phyloP scores from a whole-genome alignment of 2,329 filamentous ascomycete species.

The Pyricularia pennisetigena region DNA sequence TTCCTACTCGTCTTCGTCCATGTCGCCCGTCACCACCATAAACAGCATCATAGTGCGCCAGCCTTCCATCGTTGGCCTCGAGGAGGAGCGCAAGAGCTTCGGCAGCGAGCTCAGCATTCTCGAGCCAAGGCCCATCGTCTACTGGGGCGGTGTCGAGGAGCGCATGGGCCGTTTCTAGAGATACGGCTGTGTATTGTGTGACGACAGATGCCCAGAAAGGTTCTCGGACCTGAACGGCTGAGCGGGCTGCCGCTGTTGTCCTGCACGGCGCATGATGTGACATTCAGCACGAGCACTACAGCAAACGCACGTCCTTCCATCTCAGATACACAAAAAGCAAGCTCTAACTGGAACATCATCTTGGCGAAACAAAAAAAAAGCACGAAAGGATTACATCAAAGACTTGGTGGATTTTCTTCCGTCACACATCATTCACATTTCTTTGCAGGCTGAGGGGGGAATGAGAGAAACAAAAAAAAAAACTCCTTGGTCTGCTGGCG shows the following conservation, averaged over 20 bases:
- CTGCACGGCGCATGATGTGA: not conserved
- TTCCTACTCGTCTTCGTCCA: constrained; percentile 34
- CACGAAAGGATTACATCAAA: not conserved
- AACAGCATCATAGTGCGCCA: constrained; percentile 50
- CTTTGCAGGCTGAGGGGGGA: not conserved
- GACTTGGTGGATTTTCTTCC: not conserved
- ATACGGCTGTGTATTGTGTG: too few relatives aligned
- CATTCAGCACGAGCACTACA: not conserved
- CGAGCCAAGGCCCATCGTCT: constrained; percentile 52
- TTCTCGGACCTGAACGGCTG: not conserved
- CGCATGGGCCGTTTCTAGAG: constrained; percentile 35
- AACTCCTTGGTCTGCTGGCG: not conserved
- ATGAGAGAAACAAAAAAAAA: not conserved
- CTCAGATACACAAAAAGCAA: not conserved
- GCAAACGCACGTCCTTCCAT: not conserved
- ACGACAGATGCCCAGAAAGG: too few relatives aligned
- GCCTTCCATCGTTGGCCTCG: constrained; percentile 44
- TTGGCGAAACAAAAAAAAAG: too few relatives aligned
- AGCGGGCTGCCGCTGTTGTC: not conserved
- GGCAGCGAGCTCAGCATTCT: constrained; percentile 44
- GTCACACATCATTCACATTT: not conserved
- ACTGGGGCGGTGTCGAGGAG: constrained; percentile 55
- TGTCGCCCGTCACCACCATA: constrained; percentile 38
- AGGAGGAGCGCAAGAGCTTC: constrained; percentile 46
- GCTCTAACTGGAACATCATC: not conserved